These are phyloP conservation scores for Amaranthus hypochondriacus DNA, from an alignment of 148 eudicot genomes.

Conservation along the genomic window DNA sequence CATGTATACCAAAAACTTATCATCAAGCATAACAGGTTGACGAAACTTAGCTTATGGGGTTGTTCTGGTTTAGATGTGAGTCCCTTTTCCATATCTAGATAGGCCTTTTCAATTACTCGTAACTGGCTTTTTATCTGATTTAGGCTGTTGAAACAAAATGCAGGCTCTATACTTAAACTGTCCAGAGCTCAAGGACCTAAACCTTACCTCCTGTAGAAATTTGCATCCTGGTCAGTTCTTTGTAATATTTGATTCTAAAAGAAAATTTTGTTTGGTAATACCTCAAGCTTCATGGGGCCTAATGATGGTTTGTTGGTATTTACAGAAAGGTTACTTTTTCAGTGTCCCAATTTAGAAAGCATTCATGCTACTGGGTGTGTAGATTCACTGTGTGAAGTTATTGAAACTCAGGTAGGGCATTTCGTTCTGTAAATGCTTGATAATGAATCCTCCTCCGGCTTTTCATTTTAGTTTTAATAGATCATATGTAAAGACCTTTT, in stretches of 20 bases:
- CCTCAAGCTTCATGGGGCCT: background rate
- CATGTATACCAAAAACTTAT: constrained; percentile 75
- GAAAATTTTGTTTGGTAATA: constrained; percentile 9
- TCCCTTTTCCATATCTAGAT: constrained; percentile 8
- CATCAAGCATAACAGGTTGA: constrained; percentile 73
- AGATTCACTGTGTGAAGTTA: constrained; percentile 38
- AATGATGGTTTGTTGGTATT: constrained; percentile 9
- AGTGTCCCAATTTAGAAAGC: constrained; percentile 70
- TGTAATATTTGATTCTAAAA: background rate
- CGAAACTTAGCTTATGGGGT: constrained; percentile 96
- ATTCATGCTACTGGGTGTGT: constrained; percentile 72
- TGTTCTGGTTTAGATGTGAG: constrained; percentile 98
- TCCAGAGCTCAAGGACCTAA: constrained; percentile 73
- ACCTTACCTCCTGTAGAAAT: constrained; percentile 72
- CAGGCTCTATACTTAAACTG: constrained; percentile 86
- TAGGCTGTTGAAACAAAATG: constrained; percentile 19
- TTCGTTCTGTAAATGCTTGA: background rate
- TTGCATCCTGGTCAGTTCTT: constrained; percentile 70
- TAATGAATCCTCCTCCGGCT: background rate
- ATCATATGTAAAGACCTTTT: no score
- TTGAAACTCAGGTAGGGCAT: constrained; percentile 61
- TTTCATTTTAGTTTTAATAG: background rate
- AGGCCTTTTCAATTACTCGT: constrained; percentile 1
- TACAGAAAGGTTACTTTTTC: constrained; percentile 65
- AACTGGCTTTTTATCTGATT: background rate